Evolutionary conservation across 1,284 basidiomycete species (phyloP).

Genomic region (Ganoderma sp.): DNA sequence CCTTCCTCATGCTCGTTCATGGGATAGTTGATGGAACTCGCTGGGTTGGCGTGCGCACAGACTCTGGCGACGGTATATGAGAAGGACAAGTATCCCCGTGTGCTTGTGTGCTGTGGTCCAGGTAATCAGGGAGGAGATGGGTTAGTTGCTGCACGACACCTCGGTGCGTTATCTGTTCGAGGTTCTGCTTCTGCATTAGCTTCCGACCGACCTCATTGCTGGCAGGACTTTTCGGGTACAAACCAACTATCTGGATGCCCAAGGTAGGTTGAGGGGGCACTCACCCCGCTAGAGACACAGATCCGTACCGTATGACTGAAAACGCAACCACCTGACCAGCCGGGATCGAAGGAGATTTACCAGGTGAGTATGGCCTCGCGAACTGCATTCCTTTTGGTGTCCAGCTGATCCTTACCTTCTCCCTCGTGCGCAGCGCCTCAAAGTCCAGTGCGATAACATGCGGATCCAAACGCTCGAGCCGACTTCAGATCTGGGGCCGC

Average conservation of each 20-base stretch:
- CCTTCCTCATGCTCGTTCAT: not conserved
- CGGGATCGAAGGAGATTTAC: conserved; percentile 89
- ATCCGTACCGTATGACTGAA: not conserved
- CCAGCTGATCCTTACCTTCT: not conserved
- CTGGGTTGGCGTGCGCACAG: conserved; percentile 96
- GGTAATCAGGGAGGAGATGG: conserved; percentile 99
- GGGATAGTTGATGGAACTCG: conserved; percentile 92
- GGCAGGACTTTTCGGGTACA: conserved; percentile 87
- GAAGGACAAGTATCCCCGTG: conserved; percentile 66
- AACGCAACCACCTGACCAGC: conserved; percentile 50
- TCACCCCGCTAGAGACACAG: not conserved
- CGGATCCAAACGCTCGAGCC: conserved; percentile 71
- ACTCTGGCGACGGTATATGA: conserved; percentile 81
- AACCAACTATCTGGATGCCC: conserved; percentile 87
- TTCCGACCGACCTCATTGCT: not conserved
- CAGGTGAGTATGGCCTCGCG: conserved; percentile 50
- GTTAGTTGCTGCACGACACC: conserved; percentile 93
- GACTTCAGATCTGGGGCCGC: conserved; percentile 53
- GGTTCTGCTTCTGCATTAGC: too few species aligned
- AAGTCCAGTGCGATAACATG: conserved; percentile 89
- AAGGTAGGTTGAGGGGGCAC: conserved; percentile 60
- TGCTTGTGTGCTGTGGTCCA: conserved; percentile 94
- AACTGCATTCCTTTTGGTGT: not conserved
- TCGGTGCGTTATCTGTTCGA: conserved; percentile 58
- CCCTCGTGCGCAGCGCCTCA: conserved; percentile 62